A percentile compares a stretch with the other conserved stretches of the same genome.
Conservation (phyloP, 129 eudicot species). For the Lactuca sativa region DNA sequence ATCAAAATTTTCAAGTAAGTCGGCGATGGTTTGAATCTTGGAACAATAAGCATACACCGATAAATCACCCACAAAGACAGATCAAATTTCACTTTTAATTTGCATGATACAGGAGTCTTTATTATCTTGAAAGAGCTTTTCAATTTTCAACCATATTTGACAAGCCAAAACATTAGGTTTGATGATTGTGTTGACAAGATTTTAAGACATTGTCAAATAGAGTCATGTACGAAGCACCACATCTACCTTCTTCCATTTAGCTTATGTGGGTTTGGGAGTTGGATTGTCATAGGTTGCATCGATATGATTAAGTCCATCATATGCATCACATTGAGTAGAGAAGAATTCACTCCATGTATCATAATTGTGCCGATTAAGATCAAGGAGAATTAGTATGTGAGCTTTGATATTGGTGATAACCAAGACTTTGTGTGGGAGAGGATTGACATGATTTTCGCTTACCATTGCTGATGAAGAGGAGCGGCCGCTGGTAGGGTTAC, state of each 20-base stretch:
- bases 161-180: neutral
- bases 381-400: no score
- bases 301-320: no score
- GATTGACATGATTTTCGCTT: no score
- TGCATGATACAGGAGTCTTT: neutral
- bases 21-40: neutral
- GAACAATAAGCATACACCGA: neutral
- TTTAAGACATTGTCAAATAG: neutral
- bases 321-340: no score
- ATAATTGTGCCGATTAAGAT: no score
- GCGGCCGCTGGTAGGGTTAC: no score
- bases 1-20: neutral
- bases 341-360: no score
- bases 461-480: no score
- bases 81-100: neutral
- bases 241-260: neutral
- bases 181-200: neutral
- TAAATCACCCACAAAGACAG: neutral
- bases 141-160: fast-evolving
- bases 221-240: neutral
- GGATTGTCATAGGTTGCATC: no score
- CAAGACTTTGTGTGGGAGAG: no score
- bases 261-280: no score
- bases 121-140: neutral
- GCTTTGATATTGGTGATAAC: no score